Evolutionary conservation across 2,329 filamentous ascomycete genomes (phyloP).

Genomic region (Hortaea werneckii): DNA sequence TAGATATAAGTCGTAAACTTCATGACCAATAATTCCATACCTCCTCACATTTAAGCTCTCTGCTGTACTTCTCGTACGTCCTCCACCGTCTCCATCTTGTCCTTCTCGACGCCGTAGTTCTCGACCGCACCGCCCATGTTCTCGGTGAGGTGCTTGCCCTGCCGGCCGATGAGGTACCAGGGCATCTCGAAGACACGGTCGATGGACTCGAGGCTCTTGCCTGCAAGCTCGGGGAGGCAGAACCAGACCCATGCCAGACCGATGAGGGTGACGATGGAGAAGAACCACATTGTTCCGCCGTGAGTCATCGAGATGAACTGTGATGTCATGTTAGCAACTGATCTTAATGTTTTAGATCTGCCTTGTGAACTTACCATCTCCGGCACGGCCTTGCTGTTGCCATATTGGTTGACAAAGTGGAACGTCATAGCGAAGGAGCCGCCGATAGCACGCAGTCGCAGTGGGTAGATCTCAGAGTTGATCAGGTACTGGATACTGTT

Average conservation of each 20-base stretch:
- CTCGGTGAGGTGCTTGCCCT: slow-evolving; percentile 21
- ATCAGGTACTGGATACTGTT: slow-evolving; percentile 56
- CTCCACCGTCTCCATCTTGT: slow-evolving; percentile 4
- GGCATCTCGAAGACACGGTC: slow-evolving; percentile 50
- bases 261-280: slow-evolving; percentile 55
- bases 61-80: not conserved
- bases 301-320: slow-evolving; percentile 46
- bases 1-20: too few relatives aligned
- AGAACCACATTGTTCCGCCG: slow-evolving; percentile 69
- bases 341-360: not conserved
- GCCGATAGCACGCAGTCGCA: slow-evolving; percentile 60
- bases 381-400: slow-evolving; percentile 64
- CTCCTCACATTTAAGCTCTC: too few relatives aligned
- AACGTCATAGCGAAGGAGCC: slow-evolving; percentile 66
- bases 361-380: slow-evolving; percentile 44
- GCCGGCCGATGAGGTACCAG: slow-evolving; percentile 63
- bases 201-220: slow-evolving; percentile 47
- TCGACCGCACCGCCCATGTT: slow-evolving; percentile 16
- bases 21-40: too few relatives aligned
- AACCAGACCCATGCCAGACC: slow-evolving; percentile 56
- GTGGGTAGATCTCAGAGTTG: slow-evolving; percentile 66
- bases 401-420: slow-evolving; percentile 64
- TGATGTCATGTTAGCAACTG: not conserved
- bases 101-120: slow-evolving; percentile 6
- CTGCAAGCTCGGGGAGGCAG: slow-evolving; percentile 41